Conservation (phyloP, 2,329 filamentous ascomycete species). For the Plenodomus biglobosus region DNA sequence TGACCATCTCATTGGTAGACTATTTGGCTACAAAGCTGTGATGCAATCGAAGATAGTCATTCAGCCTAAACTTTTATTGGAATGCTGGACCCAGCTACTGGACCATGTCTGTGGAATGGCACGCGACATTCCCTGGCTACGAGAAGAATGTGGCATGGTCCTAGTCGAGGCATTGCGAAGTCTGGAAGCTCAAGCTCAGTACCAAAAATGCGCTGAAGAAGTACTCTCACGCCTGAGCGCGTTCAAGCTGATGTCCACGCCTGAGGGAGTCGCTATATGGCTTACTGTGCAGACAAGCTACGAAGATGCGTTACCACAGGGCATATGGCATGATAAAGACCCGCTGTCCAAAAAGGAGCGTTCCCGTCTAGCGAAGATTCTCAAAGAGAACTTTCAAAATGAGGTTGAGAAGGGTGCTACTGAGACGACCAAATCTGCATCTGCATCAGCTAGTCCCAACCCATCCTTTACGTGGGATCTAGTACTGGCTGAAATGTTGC, state of each 20-base stretch:
- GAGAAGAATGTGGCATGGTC: slow-evolving; percentile 83
- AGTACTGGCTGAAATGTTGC: slow-evolving; percentile 57
- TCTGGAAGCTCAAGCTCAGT: slow-evolving; percentile 42
- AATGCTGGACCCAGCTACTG: slow-evolving; percentile 68
- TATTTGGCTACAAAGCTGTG: slow-evolving; percentile 86
- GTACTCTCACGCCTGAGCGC: slow-evolving; percentile 65
- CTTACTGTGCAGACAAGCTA: slow-evolving; percentile 67
- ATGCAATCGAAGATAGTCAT: slow-evolving; percentile 77
- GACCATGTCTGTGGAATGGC: slow-evolving; percentile 72
- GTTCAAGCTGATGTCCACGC: slow-evolving; percentile 72
- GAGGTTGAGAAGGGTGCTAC: slow-evolving; percentile 49
- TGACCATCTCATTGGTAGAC: slow-evolving; percentile 79
- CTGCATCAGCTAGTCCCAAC: slow-evolving; percentile 76
- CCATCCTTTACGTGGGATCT: slow-evolving; percentile 87
- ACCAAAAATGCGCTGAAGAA: slow-evolving; percentile 61
- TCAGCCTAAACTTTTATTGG: slow-evolving; percentile 53
- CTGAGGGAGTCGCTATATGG: slow-evolving; percentile 90
- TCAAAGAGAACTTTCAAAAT: slow-evolving; percentile 71
- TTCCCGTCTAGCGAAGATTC: slow-evolving; percentile 68
- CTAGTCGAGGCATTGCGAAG: slow-evolving; percentile 71
- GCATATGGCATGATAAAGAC: slow-evolving; percentile 72
- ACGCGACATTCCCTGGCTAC: slow-evolving; percentile 82
- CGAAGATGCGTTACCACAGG: slow-evolving; percentile 63
- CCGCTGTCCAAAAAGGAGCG: slow-evolving; percentile 72
- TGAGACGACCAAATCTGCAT: slow-evolving; percentile 63